phyloP scores from a whole-genome alignment of 257 asterid species.

The Solanum chiquidenum region DNA sequence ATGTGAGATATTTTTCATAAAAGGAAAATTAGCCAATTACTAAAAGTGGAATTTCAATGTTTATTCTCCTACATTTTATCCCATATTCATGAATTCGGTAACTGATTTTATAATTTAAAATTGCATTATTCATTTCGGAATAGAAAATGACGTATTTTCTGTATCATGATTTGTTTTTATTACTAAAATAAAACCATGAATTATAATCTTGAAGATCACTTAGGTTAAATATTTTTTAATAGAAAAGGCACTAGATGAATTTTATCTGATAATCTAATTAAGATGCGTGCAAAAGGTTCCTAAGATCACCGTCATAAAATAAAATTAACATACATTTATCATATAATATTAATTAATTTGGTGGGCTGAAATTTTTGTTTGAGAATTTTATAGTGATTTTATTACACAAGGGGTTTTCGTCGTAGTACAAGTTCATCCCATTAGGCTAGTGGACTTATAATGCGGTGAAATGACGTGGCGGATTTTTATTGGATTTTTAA shows the following conservation, averaged over 20 bases:
- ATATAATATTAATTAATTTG: background rate
- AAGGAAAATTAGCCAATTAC: background rate
- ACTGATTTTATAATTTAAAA: background rate
- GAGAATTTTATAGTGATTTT: background rate
- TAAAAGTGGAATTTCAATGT: background rate
- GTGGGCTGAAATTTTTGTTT: background rate
- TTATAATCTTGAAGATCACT: background rate
- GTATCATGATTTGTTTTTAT: background rate
- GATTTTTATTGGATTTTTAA: constrained; percentile 7
- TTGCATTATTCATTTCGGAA: background rate
- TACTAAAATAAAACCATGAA: background rate
- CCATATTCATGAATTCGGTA: background rate
- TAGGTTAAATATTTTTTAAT: background rate
- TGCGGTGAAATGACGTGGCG: constrained; percentile 11
- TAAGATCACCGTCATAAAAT: background rate
- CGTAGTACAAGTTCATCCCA: background rate
- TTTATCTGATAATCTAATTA: background rate
- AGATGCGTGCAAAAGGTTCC: background rate
- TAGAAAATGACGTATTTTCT: background rate
- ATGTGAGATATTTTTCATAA: background rate
- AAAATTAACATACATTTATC: background rate
- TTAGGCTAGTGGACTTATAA: constrained; percentile 4
- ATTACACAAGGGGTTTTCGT: background rate
- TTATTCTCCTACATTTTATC: background rate
- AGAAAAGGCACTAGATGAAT: background rate